A percentile compares a stretch with the other conserved stretches of the same genome.
These are phyloP conservation scores for Phyllosticta citrichinensis DNA, from an alignment of 2,329 filamentous ascomycete genomes.

Conservation along the genomic window DNA sequence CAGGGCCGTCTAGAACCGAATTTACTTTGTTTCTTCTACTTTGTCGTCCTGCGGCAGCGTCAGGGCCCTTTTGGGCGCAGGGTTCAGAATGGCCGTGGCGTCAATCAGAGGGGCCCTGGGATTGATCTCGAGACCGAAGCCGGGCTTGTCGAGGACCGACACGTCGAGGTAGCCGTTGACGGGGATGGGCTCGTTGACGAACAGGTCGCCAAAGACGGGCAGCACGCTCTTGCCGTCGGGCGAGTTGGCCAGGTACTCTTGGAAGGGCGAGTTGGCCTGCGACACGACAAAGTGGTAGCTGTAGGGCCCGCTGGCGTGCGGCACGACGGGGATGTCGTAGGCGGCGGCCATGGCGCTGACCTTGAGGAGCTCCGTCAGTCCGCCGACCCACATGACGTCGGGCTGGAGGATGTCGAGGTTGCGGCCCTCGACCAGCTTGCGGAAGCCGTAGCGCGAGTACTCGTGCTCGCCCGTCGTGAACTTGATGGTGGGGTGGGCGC, in stretches of 20 bases:
- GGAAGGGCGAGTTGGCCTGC: constrained; percentile 86
- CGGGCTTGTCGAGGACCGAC: constrained; percentile 73
- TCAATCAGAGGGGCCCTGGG: constrained; percentile 71
- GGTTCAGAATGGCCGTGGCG: constrained; percentile 61
- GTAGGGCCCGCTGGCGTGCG: constrained; percentile 89
- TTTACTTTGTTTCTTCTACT: not conserved
- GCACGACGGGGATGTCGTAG: constrained; percentile 89
- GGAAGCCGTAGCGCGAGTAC: constrained; percentile 88
- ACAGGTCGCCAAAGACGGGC: constrained; percentile 86
- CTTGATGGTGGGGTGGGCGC: constrained; percentile 78
- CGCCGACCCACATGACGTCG: constrained; percentile 96
- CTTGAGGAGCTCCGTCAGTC: constrained; percentile 83
- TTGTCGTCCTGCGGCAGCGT: constrained; percentile 7
- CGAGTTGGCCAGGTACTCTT: constrained; percentile 91
- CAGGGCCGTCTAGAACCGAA: not conserved
- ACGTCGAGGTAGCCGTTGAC: constrained; percentile 72
- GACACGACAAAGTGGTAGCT: constrained; percentile 95
- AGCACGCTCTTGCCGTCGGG: constrained; percentile 81
- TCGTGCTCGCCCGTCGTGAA: constrained; percentile 97
- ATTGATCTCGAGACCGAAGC: constrained; percentile 82
- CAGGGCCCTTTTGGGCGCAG: constrained; percentile 42
- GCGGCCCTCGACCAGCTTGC: constrained; percentile 82
- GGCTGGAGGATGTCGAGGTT: constrained; percentile 92
- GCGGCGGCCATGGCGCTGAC: constrained; percentile 81
- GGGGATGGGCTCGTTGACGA: constrained; percentile 83